Percentiles rank a stretch among this genome's conserved stretches.
Conservation (phyloP, 169 alveolate species). For the Eimeria necatrix region DNA sequence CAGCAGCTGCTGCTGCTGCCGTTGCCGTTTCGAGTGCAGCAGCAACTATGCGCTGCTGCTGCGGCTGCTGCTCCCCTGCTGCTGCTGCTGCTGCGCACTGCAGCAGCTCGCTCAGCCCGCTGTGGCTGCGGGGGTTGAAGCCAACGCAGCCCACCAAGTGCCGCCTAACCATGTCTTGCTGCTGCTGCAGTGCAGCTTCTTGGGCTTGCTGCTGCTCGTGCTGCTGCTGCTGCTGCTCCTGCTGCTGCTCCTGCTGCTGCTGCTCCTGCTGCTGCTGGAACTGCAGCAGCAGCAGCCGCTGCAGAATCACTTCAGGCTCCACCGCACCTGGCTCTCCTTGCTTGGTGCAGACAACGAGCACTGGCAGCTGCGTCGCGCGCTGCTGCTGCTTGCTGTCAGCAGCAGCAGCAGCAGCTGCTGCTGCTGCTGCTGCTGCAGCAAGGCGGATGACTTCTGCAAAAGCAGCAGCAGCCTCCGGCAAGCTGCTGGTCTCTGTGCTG, state of each 20-base stretch:
- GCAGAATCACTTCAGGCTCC: conserved; percentile 2
- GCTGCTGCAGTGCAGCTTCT: not conserved
- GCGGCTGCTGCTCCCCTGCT: not conserved
- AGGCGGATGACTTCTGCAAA: not conserved
- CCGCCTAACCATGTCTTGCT: not conserved
- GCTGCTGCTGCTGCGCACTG: not conserved
- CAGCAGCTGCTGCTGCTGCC: not conserved
- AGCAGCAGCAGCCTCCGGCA: conserved; percentile 47
- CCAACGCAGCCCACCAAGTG: not conserved
- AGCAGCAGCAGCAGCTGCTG: not conserved
- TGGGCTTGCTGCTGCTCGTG: not conserved
- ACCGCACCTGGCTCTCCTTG: conserved; percentile 7
- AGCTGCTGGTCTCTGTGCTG: not conserved
- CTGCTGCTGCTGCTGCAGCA: not conserved
- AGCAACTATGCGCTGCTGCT: not conserved
- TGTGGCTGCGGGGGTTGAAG: not conserved
- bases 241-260: conserved; percentile 17
- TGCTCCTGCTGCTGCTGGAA: conserved; percentile 2
- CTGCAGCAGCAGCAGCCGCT: not conserved
- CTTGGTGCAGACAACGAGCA: conserved; percentile 24
- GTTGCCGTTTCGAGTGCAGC: not conserved
- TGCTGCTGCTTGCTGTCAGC: not conserved
- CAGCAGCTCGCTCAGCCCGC: not conserved
- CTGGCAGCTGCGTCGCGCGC: not conserved
- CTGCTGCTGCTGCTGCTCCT: not conserved